These are phyloP conservation scores for Xanthoceras sorbifolium DNA, from an alignment of 345 rosid genomes.

Conservation along the genomic window DNA sequence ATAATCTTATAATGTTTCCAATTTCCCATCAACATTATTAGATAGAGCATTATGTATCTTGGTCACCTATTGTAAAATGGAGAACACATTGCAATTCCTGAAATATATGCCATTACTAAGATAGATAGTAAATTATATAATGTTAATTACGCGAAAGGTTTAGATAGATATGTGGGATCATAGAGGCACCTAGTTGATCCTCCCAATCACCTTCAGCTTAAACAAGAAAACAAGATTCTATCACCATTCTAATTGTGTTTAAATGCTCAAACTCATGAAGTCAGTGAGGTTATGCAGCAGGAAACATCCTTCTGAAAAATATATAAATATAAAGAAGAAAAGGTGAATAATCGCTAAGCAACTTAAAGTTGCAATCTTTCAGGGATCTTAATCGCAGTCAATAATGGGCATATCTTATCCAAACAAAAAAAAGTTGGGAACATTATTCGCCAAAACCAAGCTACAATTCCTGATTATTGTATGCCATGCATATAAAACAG, in stretches of 20 bases:
- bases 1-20: background rate
- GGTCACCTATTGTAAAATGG: conserved; percentile 12
- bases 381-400: conserved; percentile 1
- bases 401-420: background rate
- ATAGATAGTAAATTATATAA: background rate
- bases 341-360: background rate
- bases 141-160: background rate
- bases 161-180: background rate
- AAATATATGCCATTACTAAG: background rate
- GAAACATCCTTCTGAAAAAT: background rate
- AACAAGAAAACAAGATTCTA: background rate
- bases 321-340: background rate
- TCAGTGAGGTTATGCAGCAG: background rate
- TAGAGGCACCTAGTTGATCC: too few species aligned
- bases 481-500: conserved; percentile 4
- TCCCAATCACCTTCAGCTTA: background rate
- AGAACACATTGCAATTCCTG: background rate
- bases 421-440: background rate
- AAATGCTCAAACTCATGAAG: background rate
- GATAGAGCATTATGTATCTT: background rate
- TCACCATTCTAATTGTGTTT: background rate
- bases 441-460: too few species aligned
- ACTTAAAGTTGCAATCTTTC: background rate
- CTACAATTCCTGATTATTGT: background rate
- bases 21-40: background rate